Evolutionary conservation across 2,329 filamentous ascomycete species (phyloP).

Genomic region (Paraphoma chrysanthemicola): DNA sequence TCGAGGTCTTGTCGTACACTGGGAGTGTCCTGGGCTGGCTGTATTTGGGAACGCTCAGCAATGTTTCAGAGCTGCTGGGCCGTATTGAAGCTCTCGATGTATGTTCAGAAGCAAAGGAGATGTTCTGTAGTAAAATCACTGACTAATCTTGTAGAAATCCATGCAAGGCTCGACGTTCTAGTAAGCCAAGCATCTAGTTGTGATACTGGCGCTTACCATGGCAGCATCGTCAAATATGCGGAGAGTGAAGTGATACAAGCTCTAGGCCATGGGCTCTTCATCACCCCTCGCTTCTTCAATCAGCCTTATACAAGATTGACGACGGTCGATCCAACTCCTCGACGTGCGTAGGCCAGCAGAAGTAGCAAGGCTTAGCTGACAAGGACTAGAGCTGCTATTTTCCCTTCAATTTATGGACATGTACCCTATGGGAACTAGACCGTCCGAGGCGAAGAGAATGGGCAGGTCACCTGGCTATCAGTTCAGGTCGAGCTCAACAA

Average conservation of each 20-base stretch:
- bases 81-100: too few species aligned
- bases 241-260: slow-evolving; percentile 13
- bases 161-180: too few species aligned
- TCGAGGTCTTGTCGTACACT: neutral
- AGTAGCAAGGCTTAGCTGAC: neutral
- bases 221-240: slow-evolving; percentile 9
- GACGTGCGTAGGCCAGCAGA: neutral
- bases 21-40: neutral
- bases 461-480: neutral
- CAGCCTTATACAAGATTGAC: slow-evolving; percentile 1
- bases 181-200: too few species aligned
- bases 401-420: slow-evolving; percentile 9
- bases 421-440: neutral
- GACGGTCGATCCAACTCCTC: neutral
- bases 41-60: neutral
- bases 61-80: neutral
- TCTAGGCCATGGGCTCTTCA: slow-evolving; percentile 8
- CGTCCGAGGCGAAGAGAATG: neutral
- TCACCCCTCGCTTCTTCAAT: slow-evolving; percentile 14
- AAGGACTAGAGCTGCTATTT: neutral
- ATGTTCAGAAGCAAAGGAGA: too few species aligned
- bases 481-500: slow-evolving; percentile 1
- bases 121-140: too few species aligned
- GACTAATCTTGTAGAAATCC: too few species aligned
- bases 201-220: too few species aligned